Base-by-base conservation (phyloP, 176 grass and related monocot species). In the Phoenix dactylifera region DNA sequence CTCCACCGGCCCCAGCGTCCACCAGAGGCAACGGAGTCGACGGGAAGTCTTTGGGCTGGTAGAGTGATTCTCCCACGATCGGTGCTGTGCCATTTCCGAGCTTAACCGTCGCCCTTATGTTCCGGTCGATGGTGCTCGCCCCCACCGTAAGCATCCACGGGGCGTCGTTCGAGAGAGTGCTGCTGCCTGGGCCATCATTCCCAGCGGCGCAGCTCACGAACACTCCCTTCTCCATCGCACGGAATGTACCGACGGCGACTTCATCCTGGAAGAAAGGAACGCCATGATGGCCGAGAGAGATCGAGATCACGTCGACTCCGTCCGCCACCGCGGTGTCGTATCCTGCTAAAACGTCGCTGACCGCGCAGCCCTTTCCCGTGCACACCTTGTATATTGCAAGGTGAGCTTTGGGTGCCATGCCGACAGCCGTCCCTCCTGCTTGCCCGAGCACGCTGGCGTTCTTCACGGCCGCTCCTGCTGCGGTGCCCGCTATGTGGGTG, bases 81-180 rank as follows among this genome's bases (percentile, higher is more conserved):
- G 87, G 75, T 3, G 17, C 18, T 50, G 62, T 18, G 4, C 80
- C 80, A 51, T 93, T 80, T 0, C 70, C 66, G 4, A 93, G 62
- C 15, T 29, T 58, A 20, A 87, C 77, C 0, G 19, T 77, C 0
- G 73, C 18, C 4, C 73, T 16, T 4, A 93, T 58, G 3, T 67
- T 75, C 0, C 80, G 69, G 63, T 87, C 88, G 69, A 84, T 87
- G 16, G 80, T 93, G 44, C 74, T 77, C 3, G 80, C 89, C 0
- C 59, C 84, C 18, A 93, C 84, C 4, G 80, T 93, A n/a, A 93
- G 77, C 26, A 84, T 66, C 84, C 84, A 87, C 0, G 88, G 88
- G 9, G 84, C 80, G 26, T 84, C 83, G 20, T 84, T 93, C 0
- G 49, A 10, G 50, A 87, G 50, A 0, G 70, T 50, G 22, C 16